These are phyloP conservation scores for Turnera subulata DNA, from an alignment of 345 rosid species.

Conservation along the genomic window DNA sequence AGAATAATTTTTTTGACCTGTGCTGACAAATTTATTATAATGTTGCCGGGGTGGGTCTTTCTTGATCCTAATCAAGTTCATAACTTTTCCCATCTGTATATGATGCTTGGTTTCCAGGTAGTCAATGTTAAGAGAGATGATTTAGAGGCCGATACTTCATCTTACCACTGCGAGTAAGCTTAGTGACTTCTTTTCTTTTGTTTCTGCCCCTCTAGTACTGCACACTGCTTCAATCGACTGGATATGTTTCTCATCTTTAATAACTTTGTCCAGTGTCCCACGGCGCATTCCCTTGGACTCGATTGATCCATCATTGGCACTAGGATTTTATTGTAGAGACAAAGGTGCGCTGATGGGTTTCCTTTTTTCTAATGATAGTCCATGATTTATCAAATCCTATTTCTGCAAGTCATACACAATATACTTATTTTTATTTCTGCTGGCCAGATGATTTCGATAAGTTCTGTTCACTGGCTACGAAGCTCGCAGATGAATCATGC, in stretches of 20 bases:
- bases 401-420: not conserved
- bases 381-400: not conserved
- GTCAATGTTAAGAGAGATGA: conserved; percentile 48
- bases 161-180: conserved; percentile 79
- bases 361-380: not conserved
- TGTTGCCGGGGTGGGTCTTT: too few relatives aligned
- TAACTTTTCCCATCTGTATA: not conserved
- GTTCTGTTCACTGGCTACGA: conserved; percentile 67
- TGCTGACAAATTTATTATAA: too few relatives aligned
- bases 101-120: conserved; percentile 36
- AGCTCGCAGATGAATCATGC: conserved; percentile 65
- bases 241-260: conserved; percentile 1
- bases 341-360: conserved; percentile 45
- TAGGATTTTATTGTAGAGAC: conserved; percentile 86
- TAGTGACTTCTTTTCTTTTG: conserved; percentile 1
- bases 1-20: too few relatives aligned
- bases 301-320: conserved; percentile 85
- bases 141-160: conserved; percentile 68
- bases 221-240: too few relatives aligned
- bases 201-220: not conserved
- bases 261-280: conserved; percentile 40
- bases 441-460: conserved; percentile 70
- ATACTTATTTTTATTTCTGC: not conserved
- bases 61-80: not conserved
- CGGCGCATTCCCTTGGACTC: conserved; percentile 63